Conservation (phyloP, 2,329 filamentous ascomycete genomes). For the Hypoxylon sp. region DNA sequence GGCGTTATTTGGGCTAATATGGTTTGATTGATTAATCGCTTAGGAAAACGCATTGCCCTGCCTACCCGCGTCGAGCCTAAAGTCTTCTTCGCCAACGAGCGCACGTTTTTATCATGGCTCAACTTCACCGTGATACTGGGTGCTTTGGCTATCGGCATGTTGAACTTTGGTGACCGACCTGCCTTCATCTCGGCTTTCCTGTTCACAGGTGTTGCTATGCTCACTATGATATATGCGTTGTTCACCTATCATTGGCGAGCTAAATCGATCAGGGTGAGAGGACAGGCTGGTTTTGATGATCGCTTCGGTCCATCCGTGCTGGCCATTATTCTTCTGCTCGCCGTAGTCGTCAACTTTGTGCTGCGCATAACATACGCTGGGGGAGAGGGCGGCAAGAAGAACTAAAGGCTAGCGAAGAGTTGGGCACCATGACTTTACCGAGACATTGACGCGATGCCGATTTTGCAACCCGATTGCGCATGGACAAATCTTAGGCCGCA, state of each 20-base stretch:
- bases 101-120: slow-evolving; percentile 98
- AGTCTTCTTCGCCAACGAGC: slow-evolving; percentile 99
- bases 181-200: slow-evolving; percentile 93
- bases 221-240: slow-evolving; percentile 93
- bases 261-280: slow-evolving; percentile 87
- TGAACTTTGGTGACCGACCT: slow-evolving; percentile 96
- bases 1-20: slow-evolving; percentile 24
- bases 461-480: background rate
- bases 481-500: background rate
- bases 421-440: background rate
- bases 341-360: slow-evolving; percentile 96
- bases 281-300: slow-evolving; percentile 96
- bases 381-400: slow-evolving; percentile 48
- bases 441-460: background rate
- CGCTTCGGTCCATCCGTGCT: slow-evolving; percentile 91
- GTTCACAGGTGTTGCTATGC: slow-evolving; percentile 94
- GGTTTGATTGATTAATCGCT: slow-evolving; percentile 8
- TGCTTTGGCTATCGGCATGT: slow-evolving; percentile 92
- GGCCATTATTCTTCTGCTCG: slow-evolving; percentile 83
- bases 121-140: slow-evolving; percentile 99
- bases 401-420: slow-evolving; percentile 23
- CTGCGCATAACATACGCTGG: slow-evolving; percentile 69
- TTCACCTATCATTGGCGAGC: slow-evolving; percentile 98
- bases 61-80: slow-evolving; percentile 98
- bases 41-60: slow-evolving; percentile 97